Evolutionary conservation across 352 stramenopile species (phyloP).

Genomic region (Globisporangium sylvaticum): DNA sequence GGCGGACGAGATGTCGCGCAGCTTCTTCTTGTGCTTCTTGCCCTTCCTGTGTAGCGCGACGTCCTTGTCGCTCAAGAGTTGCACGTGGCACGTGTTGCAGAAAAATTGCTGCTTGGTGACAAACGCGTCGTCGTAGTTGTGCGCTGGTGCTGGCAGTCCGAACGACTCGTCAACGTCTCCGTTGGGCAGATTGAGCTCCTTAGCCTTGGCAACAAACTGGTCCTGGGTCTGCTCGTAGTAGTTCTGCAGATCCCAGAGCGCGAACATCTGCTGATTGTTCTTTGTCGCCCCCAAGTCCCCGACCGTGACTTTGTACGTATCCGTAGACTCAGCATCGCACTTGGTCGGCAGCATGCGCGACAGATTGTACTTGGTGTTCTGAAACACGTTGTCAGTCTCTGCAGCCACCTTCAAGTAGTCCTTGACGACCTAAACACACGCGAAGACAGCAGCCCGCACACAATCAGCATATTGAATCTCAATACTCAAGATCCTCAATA

Average conservation of each 20-base stretch:
- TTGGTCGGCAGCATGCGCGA: slow-evolving; percentile 79
- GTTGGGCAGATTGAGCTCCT: slow-evolving; percentile 24
- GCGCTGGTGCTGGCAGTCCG: slow-evolving; percentile 3
- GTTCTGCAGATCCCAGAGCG: slow-evolving; percentile 58
- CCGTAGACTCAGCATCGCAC: slow-evolving; percentile 26
- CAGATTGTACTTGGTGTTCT: slow-evolving; percentile 91
- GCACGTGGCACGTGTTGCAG: slow-evolving; percentile 63
- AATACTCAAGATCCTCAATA: not conserved
- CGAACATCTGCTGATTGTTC: slow-evolving; percentile 67
- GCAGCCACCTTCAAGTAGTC: slow-evolving; percentile 72
- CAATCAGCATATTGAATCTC: not conserved
- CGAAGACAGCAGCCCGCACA: not conserved
- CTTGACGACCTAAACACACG: slow-evolving; percentile 31
- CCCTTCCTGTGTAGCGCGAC: slow-evolving; percentile 68
- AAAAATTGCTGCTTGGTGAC: slow-evolving; percentile 55
- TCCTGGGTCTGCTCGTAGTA: slow-evolving; percentile 55
- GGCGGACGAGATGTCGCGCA: slow-evolving; percentile 39
- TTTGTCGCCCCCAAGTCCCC: slow-evolving; percentile 56
- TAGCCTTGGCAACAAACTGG: slow-evolving; percentile 40
- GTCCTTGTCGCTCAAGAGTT: slow-evolving; percentile 74
- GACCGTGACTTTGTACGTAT: slow-evolving; percentile 39
- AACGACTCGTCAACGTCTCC: slow-evolving; percentile 35
- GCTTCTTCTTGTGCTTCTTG: slow-evolving; percentile 82
- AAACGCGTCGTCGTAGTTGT: slow-evolving; percentile 40
- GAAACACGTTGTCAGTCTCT: slow-evolving; percentile 84